Evolutionary conservation across 2,329 filamentous ascomycete genomes (phyloP), one percentile per base, ranked within the genome.

Genomic region (Fusarium coicis): DNA sequence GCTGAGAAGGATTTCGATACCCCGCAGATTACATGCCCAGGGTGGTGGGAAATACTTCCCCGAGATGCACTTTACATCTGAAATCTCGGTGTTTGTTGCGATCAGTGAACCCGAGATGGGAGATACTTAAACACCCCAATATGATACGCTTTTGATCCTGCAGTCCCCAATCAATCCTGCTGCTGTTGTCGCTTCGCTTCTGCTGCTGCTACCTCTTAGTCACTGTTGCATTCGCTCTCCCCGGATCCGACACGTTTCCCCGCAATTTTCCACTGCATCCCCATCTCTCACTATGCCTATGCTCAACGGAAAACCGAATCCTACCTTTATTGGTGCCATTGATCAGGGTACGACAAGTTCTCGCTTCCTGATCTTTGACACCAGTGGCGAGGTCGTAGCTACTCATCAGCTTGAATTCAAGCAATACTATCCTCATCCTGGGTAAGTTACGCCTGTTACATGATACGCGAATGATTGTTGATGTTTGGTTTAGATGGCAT

Each of bases 271-370:
- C 65, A 67, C 18, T 47, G 10, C 37, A 60, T 56, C 46, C 39
- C 39, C 18, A 30, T 39, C 74, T 37, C 54, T 76, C 63, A 60
- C 65, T 61, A 83, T 83, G 82, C 74, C 81, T 75, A 74, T 78
- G 57, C 69, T 79, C 50, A 77, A 77, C 62, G 72, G 73, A 56
- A 70, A 71, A 21, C 54, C 75, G 21, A 70, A 75, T 46, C 72
- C 70, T 59, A 68, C 78, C 70, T 94, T 93, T 77, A 90, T 95
- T 69, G 93, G 93, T 72, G 91, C 92, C 63, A 94, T 95, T 79
- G 93, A 95, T 79, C 92, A 94, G 80, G 93, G 93, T 73, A 95
- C 93, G 39, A 95, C 93, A 61, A 93, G 91, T 80, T 91, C 93
- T 30, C 87, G 93, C 18, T 95, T 95, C 80, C 87, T 95, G 77